Evolutionary conservation across 495 filamentous ascomycete genomes (phyloP).

Genomic region (Penicillium tannophilum): DNA sequence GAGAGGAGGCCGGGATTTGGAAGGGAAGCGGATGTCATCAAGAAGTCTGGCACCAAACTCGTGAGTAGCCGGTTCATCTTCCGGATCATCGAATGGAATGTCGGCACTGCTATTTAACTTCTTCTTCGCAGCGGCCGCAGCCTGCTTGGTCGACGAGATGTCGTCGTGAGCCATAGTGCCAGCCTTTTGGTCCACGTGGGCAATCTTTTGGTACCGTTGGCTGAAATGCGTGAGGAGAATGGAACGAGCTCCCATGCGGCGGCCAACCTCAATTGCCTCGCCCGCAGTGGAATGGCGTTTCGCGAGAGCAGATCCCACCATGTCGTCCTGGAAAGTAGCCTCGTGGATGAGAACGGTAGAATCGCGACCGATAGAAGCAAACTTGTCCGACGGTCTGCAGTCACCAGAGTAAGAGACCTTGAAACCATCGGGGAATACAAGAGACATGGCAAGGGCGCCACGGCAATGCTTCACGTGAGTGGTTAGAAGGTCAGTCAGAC

Average conservation of each 20-base stretch:
- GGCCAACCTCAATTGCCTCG: conserved; percentile 80
- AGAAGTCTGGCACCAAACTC: conserved; percentile 16
- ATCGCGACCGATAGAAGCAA: conserved; percentile 68
- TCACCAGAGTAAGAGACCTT: conserved; percentile 93
- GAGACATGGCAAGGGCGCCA: conserved; percentile 70
- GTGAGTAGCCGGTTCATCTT: conserved; percentile 16
- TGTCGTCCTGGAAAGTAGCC: conserved; percentile 90
- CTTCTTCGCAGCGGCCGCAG: conserved; percentile 9
- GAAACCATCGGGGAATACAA: conserved; percentile 78
- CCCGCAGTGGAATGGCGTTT: conserved; percentile 88
- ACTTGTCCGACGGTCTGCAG: conserved; percentile 73
- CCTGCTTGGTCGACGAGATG: conserved; percentile 24
- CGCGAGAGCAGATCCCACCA: conserved; percentile 71
- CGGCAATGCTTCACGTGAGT: conserved; percentile 75
- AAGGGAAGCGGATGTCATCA: conserved; percentile 26
- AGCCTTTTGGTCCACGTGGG: conserved; percentile 23
- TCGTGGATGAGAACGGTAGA: conserved; percentile 90
- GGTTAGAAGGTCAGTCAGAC: conserved; percentile 49
- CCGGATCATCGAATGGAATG: conserved; percentile 34
- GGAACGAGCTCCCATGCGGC: conserved; percentile 71
- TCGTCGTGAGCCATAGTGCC: conserved; percentile 18
- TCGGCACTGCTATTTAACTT: conserved; percentile 24
- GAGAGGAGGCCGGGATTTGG: conserved; percentile 7
- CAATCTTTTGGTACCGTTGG: conserved; percentile 89
- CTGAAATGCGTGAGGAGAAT: conserved; percentile 91